A percentile compares a stretch with the other conserved stretches of the same genome.
phyloP scores from a whole-genome alignment of 2,329 filamentous ascomycete species.

The Didymellaceae sp. region DNA sequence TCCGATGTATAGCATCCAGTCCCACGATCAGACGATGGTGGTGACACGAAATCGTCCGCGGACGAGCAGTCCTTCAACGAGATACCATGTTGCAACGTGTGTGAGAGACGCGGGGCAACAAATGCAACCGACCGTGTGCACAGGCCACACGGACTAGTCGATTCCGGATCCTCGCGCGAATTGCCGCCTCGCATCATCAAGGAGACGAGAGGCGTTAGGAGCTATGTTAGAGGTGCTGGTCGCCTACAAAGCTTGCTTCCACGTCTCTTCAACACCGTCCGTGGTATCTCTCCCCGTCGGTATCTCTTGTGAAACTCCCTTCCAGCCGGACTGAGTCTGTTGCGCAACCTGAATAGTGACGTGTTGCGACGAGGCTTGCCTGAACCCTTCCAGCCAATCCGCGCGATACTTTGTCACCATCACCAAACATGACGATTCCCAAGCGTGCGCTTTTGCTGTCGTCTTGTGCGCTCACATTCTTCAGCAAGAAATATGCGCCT shows the following conservation, averaged over 20 bases:
- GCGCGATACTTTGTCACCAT: slow-evolving; percentile 1
- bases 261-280: not conserved
- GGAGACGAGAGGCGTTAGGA: slow-evolving; percentile 17
- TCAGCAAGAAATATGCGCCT: slow-evolving; percentile 44
- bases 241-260: not conserved
- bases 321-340: not conserved
- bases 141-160: slow-evolving; percentile 2
- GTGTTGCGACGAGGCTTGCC: not conserved
- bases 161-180: not conserved
- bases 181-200: slow-evolving; percentile 13
- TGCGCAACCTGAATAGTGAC: not conserved
- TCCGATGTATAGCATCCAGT: not conserved
- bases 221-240: slow-evolving; percentile 4
- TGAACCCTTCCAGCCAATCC: not conserved
- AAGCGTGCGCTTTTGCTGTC: slow-evolving; percentile 38
- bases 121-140: slow-evolving; percentile 5
- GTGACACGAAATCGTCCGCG: not conserved
- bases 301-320: not conserved
- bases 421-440: slow-evolving; percentile 33
- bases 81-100: not conserved
- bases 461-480: slow-evolving; percentile 34
- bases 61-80: not conserved
- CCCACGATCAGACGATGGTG: not conserved
- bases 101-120: slow-evolving; percentile 5
- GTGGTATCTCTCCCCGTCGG: not conserved